Evolutionary conservation across 352 stramenopile genomes (phyloP), one percentile per base, ranked within the genome.

Genomic region (Globisporangium okanoganense): DNA sequence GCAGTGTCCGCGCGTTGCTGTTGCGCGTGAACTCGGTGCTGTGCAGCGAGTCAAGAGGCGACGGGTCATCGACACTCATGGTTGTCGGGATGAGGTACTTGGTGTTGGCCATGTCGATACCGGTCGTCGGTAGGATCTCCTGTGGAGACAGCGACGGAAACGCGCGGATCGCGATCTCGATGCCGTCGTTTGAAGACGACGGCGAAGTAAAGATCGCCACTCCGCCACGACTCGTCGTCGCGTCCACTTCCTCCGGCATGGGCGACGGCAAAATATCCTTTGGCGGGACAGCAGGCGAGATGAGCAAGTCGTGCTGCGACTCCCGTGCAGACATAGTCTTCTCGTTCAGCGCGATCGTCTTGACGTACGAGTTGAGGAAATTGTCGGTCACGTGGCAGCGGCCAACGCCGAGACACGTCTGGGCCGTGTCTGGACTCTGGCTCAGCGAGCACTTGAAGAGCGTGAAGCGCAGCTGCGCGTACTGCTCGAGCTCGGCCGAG

Each of bases 11-110:
- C 24, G 72, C 63, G 22, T 77, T 70, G 51, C 66, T 78, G 8
- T 58, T 72, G 9, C 72, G 73, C 1, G 35, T 71, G 48, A 62
- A 64, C 38, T 70, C 59, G 4, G 7, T 22, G 13, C 24, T 25
- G 25, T 58, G 52, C 9, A 59, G 24, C 40, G 62, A 24, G 1
- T 48, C 27, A 8, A 24, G 40, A n/a, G 40, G 25, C n/a, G 56
- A 22, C 35, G 67, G 33, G 25, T 78, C 67, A 8, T 76, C 72
- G n/a, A 63, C 70, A 38, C 70, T 64, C 16, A 90, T 56, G 0
- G 69, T 82, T 36, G 84, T 91, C 2, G 84, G 81, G 22, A 93
- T 75, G 20, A 93, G 63, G 61, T 85, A 93, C 59, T 93, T 93
- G 52, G 80, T 53, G 56, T 82, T 81, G 16, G 84, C 84, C 75